phyloP scores from a whole-genome alignment of 2,329 filamentous ascomycete genomes.

The Metarhizium sp. region DNA sequence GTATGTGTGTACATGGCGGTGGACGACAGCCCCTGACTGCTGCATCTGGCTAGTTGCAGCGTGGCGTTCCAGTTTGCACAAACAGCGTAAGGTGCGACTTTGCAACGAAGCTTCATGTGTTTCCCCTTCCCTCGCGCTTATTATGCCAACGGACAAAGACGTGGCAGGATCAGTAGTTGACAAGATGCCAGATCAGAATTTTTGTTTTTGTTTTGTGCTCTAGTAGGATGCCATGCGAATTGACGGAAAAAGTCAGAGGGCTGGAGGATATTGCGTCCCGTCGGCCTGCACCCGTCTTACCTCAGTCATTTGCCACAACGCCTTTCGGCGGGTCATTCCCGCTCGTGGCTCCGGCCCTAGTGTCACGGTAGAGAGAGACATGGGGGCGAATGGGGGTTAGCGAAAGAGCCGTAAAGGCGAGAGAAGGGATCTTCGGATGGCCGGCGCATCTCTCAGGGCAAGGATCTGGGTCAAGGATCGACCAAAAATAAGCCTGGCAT shows the following conservation, averaged over 20 bases:
- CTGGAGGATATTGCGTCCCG: not conserved
- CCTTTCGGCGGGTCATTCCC: slow-evolving; percentile 5
- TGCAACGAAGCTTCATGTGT: slow-evolving; percentile 14
- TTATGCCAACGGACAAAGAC: not conserved
- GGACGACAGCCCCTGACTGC: slow-evolving; percentile 1
- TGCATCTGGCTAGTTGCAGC: slow-evolving; percentile 3
- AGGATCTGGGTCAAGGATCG: not conserved
- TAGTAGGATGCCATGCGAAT: not conserved
- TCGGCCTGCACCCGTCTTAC: not conserved
- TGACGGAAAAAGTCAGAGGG: not conserved
- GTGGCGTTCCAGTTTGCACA: slow-evolving; percentile 7
- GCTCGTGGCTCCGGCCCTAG: not conserved
- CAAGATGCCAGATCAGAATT: too few species aligned
- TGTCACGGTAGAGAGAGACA: not conserved
- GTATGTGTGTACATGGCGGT: not conserved
- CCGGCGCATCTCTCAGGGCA: not conserved
- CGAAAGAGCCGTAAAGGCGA: not conserved
- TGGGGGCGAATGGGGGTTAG: not conserved
- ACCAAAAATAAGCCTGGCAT: not conserved
- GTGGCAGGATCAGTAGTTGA: not conserved
- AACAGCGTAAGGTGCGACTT: slow-evolving; percentile 2
- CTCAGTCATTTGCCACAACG: slow-evolving; percentile 2
- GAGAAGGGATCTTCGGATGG: not conserved
- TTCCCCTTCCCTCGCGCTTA: slow-evolving; percentile 19
- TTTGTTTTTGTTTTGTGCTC: too few species aligned